Base-by-base conservation (phyloP, 2,329 filamentous ascomycete genomes). In the Aspergillus arachidicola region DNA sequence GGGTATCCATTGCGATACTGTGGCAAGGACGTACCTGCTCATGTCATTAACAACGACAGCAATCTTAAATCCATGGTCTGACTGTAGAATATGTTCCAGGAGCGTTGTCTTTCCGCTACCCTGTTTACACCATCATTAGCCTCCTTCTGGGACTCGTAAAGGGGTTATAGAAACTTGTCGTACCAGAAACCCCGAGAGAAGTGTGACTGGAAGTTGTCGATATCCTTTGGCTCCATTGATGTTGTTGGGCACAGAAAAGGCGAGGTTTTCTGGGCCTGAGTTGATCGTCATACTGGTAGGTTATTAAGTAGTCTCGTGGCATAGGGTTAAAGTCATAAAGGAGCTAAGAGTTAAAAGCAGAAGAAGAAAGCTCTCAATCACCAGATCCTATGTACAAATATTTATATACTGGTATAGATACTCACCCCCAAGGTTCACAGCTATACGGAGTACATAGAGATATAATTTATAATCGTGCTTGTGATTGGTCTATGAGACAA, bases 21-120 rank as follows among this genome's bases (percentile, higher is more conserved):
- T 10, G n/a, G 2, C n/a, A 9, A n/a, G n/a, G 3, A 76, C 82
- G 68, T 57, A 85, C 83, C 83, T 82, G 64, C 86, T 86, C 77
- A 92, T 91, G 64, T 92, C 90, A 67, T 92, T 92, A 43, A 92
- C 89, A 26, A 92, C 89, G 16, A 92, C 86, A 0, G 89, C 90
- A 62, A 92, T 90, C 1, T 85, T 83, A 10, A 91, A 80, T 1
- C 89, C 87, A 75, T 92, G 89, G 4, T 90, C 82, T 0, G 86
- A 87, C 41, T 85, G 85, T 6, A 92, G 83, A 57, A 92, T 89
- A 64, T 91, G 86, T 64, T 90, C 85, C 0, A 92, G 81, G 0
- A 92, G 81, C 0, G 90, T 91, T 0, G 89, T 91, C 73, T 92
- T 92, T 1, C 90, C 90, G 53, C 87, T 86, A 12, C 89, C 89